phyloP scores from a whole-genome alignment of 2,329 filamentous ascomycete species.

The Cordyceps fumosorosea region DNA sequence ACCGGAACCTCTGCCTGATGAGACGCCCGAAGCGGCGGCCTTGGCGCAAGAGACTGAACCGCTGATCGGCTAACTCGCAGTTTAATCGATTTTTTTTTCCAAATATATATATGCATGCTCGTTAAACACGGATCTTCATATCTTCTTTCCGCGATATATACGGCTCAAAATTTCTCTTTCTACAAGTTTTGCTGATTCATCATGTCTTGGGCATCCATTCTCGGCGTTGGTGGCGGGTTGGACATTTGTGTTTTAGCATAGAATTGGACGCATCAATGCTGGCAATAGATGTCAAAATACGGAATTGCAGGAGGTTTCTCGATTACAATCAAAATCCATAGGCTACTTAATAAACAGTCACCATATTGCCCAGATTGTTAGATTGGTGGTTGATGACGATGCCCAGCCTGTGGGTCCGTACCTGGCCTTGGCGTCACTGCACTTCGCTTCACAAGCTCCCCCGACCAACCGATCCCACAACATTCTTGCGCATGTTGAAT shows the following conservation, averaged over 20 bases:
- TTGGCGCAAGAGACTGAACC: slow-evolving; percentile 1
- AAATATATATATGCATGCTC: not conserved
- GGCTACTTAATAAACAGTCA: not conserved
- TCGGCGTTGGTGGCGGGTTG: not conserved
- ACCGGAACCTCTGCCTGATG: not conserved
- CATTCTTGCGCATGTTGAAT: not conserved
- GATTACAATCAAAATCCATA: not conserved
- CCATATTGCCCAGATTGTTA: too few species aligned
- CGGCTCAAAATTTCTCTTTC: not conserved
- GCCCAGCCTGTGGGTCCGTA: not conserved
- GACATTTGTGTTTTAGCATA: slow-evolving; percentile 3
- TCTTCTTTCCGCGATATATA: not conserved
- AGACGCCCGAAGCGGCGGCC: not conserved
- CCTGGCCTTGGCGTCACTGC: not conserved
- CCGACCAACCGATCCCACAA: not conserved
- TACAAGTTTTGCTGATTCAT: not conserved
- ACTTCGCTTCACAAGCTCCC: not conserved
- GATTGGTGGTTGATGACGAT: too few species aligned
- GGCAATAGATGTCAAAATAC: not conserved
- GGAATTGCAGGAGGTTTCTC: not conserved
- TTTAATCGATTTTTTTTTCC: not conserved
- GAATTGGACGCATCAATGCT: not conserved
- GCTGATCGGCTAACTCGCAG: not conserved
- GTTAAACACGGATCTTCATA: too few species aligned
- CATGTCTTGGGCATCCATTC: not conserved